phyloP scores from a whole-genome alignment of 331 rosid species.

The Quercus phellos region DNA sequence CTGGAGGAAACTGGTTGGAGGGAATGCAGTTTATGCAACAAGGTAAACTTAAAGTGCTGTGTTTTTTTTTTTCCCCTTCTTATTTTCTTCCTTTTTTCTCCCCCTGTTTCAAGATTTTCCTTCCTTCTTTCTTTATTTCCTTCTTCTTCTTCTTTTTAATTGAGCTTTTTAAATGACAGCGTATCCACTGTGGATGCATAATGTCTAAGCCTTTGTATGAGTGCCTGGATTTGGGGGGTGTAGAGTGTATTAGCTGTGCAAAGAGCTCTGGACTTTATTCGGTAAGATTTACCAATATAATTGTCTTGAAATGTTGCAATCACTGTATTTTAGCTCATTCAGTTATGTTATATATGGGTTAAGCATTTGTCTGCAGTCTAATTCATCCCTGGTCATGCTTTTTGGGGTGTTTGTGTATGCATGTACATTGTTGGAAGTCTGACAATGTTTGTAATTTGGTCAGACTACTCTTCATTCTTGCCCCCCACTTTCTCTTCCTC shows the following conservation, averaged over 20 bases:
- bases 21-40: constrained; percentile 80
- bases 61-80: neutral
- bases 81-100: neutral
- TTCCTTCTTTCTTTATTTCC: too few relatives aligned
- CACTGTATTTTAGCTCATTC: neutral
- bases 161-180: constrained; percentile 42
- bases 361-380: neutral
- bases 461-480: neutral
- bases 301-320: neutral
- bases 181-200: constrained; percentile 82
- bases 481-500: neutral
- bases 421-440: neutral
- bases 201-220: constrained; percentile 62
- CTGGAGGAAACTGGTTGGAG: constrained; percentile 83
- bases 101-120: neutral
- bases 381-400: neutral
- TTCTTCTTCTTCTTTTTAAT: neutral
- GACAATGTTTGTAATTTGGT: neutral
- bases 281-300: constrained; percentile 48
- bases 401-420: neutral
- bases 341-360: constrained; percentile 19
- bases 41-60: constrained; percentile 44
- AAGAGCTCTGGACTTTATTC: constrained; percentile 40
- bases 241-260: constrained; percentile 67
- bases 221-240: constrained; percentile 78